Conservation (phyloP, 2,329 filamentous ascomycete species). For the Acrodontium crateriforme region DNA sequence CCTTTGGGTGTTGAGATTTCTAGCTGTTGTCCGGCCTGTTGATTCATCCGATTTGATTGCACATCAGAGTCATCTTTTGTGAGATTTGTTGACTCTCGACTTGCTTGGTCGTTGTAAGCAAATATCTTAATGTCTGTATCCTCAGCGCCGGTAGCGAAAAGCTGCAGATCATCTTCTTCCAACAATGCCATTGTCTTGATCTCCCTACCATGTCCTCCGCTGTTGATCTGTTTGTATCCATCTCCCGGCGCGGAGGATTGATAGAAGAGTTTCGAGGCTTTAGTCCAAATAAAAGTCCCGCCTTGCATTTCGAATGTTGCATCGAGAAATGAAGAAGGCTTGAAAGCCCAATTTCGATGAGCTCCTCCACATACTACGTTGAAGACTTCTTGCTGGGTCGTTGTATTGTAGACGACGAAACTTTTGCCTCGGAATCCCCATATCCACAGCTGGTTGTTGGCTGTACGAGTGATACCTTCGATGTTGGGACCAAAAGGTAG, state of each 20-base stretch:
- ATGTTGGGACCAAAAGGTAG: slow-evolving; percentile 64
- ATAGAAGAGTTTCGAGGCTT: slow-evolving; percentile 35
- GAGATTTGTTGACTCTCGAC: too few relatives aligned
- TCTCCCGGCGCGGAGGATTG: slow-evolving; percentile 7
- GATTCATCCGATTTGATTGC: too few relatives aligned
- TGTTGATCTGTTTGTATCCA: slow-evolving; percentile 35
- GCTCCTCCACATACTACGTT: slow-evolving; percentile 71
- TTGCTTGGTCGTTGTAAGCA: slow-evolving; percentile 15
- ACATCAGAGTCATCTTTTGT: slow-evolving; percentile 23
- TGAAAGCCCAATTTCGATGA: slow-evolving; percentile 61
- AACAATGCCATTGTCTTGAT: slow-evolving; percentile 49
- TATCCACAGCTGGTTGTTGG: slow-evolving; percentile 46
- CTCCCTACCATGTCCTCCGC: slow-evolving; percentile 74
- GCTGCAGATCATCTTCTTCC: too few relatives aligned
- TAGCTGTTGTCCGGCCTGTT: too few relatives aligned
- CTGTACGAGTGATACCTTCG: slow-evolving; percentile 48
- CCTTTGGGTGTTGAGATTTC: too few relatives aligned
- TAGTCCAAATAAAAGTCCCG: slow-evolving; percentile 59
- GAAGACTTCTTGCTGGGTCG: slow-evolving; percentile 52
- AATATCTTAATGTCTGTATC: slow-evolving; percentile 67
- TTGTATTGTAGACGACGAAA: slow-evolving; percentile 74
- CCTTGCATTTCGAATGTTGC: slow-evolving; percentile 20
- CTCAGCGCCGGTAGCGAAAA: slow-evolving; percentile 53
- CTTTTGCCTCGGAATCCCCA: slow-evolving; percentile 69
- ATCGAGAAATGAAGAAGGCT: too few relatives aligned